A percentile compares a stretch with the other conserved stretches of the same genome.
These are phyloP conservation scores for Podila epigama DNA, from an alignment of 192 early-diverging fungal genomes.

Conservation along the genomic window DNA sequence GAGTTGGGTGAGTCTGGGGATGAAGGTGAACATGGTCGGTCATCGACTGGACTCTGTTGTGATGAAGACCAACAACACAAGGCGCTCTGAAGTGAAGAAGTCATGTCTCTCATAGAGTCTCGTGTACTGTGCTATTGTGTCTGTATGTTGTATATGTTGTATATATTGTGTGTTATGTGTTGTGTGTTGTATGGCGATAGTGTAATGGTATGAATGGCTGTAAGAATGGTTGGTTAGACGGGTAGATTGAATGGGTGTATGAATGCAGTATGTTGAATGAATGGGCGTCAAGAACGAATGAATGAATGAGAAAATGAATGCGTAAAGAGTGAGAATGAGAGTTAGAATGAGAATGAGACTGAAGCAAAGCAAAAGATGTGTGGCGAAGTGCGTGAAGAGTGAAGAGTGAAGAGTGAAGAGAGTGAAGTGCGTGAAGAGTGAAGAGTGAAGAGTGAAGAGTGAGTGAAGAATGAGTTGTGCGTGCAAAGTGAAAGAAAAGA, in stretches of 20 bases:
- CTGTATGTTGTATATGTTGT: not conserved
- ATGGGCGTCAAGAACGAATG: not conserved
- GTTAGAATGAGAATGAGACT: not conserved
- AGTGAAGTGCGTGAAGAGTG: not conserved
- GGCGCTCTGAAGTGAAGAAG: constrained; percentile 33
- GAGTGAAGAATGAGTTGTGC: not conserved
- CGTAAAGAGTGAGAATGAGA: not conserved
- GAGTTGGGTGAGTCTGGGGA: constrained; percentile 19
- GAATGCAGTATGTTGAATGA: not conserved
- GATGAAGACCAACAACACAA: constrained; percentile 46
- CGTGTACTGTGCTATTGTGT: not conserved
- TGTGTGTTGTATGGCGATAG: not conserved
- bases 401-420: not conserved
- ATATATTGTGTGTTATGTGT: not conserved
- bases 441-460: not conserved
- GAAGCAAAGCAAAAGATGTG: not conserved
- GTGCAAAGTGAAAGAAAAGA: not conserved
- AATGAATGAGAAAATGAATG: too few species aligned
- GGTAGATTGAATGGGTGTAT: not conserved
- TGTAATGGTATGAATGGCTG: not conserved
- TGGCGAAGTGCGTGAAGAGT: not conserved
- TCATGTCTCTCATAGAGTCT: constrained; percentile 37
- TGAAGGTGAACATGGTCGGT: constrained; percentile 15
- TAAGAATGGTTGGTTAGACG: not conserved
- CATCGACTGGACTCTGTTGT: constrained; percentile 47